Evolutionary conservation across 208 protist genomes (phyloP).

Genomic region (Kentomonas sorsogonicus): DNA sequence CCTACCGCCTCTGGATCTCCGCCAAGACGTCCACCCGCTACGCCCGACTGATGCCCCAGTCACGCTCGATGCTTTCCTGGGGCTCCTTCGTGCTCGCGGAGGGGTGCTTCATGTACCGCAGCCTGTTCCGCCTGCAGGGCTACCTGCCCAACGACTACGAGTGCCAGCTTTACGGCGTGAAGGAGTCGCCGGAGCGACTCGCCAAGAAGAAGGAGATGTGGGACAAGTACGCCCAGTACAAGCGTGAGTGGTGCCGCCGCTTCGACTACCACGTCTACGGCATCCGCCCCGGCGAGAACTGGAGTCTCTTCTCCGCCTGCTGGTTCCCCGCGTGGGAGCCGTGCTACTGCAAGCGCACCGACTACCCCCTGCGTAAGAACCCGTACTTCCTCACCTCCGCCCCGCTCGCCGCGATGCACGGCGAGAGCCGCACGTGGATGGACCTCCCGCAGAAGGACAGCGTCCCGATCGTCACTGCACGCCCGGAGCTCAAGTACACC

Average conservation of each 20-base stretch:
- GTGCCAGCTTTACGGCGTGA: constrained; percentile 82
- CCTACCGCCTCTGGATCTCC: constrained; percentile 66
- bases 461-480: constrained; percentile 48
- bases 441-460: constrained; percentile 45
- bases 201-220: constrained; percentile 74
- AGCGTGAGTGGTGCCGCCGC: constrained; percentile 86
- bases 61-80: constrained; percentile 23
- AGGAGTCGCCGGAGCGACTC: constrained; percentile 70
- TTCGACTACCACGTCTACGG: constrained; percentile 89
- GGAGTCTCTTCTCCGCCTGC: constrained; percentile 79
- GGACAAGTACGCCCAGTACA: constrained; percentile 84
- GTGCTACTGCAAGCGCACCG: constrained; percentile 51
- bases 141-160: constrained; percentile 85
- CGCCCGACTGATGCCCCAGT: constrained; percentile 30
- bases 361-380: constrained; percentile 86
- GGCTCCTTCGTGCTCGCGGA: constrained; percentile 60
- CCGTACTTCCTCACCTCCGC: constrained; percentile 82
- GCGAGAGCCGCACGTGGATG: constrained; percentile 40
- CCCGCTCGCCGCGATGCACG: constrained; percentile 58
- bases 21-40: constrained; percentile 63
- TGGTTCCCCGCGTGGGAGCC: constrained; percentile 60
- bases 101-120: constrained; percentile 75
- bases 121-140: constrained; percentile 71
- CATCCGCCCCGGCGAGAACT: constrained; percentile 82
- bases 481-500: constrained; percentile 77